phyloP scores from a whole-genome alignment of 192 early-diverging fungal species.

The Gamsiella multidivaricata region DNA sequence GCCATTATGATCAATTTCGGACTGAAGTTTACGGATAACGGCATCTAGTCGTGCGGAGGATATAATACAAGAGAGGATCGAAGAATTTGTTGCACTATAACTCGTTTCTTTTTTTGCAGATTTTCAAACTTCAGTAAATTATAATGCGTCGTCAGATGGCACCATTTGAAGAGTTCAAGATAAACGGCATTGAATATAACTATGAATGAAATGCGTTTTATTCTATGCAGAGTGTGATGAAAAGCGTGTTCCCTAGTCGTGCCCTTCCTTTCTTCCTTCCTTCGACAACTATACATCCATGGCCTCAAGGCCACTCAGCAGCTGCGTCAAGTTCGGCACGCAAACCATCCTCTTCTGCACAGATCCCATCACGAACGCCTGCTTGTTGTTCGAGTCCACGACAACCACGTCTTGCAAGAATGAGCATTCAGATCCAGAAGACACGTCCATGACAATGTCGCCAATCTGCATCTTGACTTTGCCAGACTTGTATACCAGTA shows the following conservation, averaged over 20 bases:
- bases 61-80: too few relatives aligned
- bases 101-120: too few relatives aligned
- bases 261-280: neutral
- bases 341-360: constrained; percentile 68
- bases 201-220: neutral
- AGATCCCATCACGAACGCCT: constrained; percentile 67
- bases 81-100: too few relatives aligned
- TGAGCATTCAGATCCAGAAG: constrained; percentile 61
- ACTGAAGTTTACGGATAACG: constrained; percentile 22
- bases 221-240: neutral
- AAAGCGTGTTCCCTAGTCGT: too few relatives aligned
- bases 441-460: constrained; percentile 69
- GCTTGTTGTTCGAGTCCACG: constrained; percentile 63
- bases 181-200: too few relatives aligned
- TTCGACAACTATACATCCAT: constrained; percentile 14
- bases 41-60: too few relatives aligned
- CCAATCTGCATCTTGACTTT: constrained; percentile 74
- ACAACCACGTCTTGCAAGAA: constrained; percentile 71
- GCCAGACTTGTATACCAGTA: constrained; percentile 72
- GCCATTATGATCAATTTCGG: constrained; percentile 79
- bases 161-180: too few relatives aligned
- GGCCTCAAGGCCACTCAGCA: constrained; percentile 43
- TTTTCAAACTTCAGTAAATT: too few relatives aligned
- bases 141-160: too few relatives aligned
- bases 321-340: constrained; percentile 67